Conservation (phyloP, 192 early-diverging fungal species). For the Blastocladiella britannica region DNA sequence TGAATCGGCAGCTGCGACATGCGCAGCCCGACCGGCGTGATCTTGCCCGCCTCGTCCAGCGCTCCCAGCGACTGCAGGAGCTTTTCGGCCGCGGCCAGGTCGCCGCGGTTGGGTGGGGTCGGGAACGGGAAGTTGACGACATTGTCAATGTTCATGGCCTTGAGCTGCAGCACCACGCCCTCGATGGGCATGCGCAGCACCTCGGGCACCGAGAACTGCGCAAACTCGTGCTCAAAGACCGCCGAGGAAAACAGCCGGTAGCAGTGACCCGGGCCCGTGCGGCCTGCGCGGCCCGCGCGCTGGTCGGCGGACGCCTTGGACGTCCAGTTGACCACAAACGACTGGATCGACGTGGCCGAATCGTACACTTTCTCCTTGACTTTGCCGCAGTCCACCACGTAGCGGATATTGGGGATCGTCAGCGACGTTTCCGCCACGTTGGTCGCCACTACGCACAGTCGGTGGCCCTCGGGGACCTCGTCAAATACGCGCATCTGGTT, state of each 20-base stretch:
- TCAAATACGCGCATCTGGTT: slow-evolving; percentile 86
- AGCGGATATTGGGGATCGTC: slow-evolving; percentile 84
- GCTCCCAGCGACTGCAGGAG: slow-evolving; percentile 57
- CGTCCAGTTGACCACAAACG: slow-evolving; percentile 78
- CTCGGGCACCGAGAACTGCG: slow-evolving; percentile 66
- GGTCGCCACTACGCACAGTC: slow-evolving; percentile 86
- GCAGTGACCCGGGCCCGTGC: slow-evolving; percentile 89
- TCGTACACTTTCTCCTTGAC: slow-evolving; percentile 68
- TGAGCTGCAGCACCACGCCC: slow-evolving; percentile 93
- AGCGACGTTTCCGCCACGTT: slow-evolving; percentile 98
- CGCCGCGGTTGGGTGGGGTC: slow-evolving; percentile 59
- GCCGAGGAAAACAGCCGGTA: slow-evolving; percentile 85
- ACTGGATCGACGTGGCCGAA: slow-evolving; percentile 65
- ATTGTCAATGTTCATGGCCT: slow-evolving; percentile 86
- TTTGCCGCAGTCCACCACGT: slow-evolving; percentile 90
- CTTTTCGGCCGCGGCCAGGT: slow-evolving; percentile 60
- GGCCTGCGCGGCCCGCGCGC: slow-evolving; percentile 88
- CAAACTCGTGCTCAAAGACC: slow-evolving; percentile 79
- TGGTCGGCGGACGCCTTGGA: slow-evolving; percentile 86
- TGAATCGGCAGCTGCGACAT: slow-evolving; percentile 82
- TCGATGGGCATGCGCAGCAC: slow-evolving; percentile 88
- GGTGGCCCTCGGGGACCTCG: slow-evolving; percentile 59
- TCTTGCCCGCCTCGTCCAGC: slow-evolving; percentile 38
- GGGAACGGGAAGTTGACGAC: slow-evolving; percentile 96
- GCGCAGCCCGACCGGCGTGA: slow-evolving; percentile 65